These are phyloP conservation scores for Trametes sp. DNA, from an alignment of 1,284 basidiomycete species.

Conservation along the genomic window DNA sequence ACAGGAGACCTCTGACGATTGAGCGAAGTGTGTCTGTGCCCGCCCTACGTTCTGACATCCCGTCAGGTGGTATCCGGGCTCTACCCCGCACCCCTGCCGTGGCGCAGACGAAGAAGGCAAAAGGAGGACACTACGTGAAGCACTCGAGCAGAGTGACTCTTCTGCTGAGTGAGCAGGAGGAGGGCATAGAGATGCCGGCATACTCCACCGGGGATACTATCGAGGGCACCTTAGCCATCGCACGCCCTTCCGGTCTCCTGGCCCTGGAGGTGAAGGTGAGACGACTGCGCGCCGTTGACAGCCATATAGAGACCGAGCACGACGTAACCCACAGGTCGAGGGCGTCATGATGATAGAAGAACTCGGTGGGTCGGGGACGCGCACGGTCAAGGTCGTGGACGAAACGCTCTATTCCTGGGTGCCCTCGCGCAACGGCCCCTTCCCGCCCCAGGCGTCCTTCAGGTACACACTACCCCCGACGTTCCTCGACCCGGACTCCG, in stretches of 20 bases:
- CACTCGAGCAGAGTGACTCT: constrained; percentile 39
- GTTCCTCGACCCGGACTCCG: constrained; percentile 30
- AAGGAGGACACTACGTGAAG: constrained; percentile 35
- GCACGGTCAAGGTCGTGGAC: constrained; percentile 28
- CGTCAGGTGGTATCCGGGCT: neutral
- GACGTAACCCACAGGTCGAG: constrained; percentile 30
- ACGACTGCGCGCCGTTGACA: neutral
- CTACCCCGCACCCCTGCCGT: neutral
- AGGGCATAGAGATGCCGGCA: constrained; percentile 29
- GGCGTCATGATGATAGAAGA: constrained; percentile 37
- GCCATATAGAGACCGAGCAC: neutral
- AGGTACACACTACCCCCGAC: constrained; percentile 37
- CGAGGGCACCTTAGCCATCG: constrained; percentile 38
- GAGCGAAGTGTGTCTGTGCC: constrained; percentile 10
- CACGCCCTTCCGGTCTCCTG: constrained; percentile 35
- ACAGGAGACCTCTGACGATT: neutral
- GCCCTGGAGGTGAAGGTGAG: constrained; percentile 37
- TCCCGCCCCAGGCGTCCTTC: constrained; percentile 39
- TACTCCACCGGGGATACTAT: constrained; percentile 37
- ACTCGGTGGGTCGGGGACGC: constrained; percentile 35
- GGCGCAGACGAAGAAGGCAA: constrained; percentile 1
- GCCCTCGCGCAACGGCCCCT: constrained; percentile 27
- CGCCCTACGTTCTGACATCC: constrained; percentile 10
- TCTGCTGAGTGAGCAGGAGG: constrained; percentile 38
- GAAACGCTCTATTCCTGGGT: constrained; percentile 39